Percentiles rank a stretch among this genome's conserved stretches.
Conservation (phyloP, 495 filamentous ascomycete genomes). For the Aspergillus mulundensis region DNA sequence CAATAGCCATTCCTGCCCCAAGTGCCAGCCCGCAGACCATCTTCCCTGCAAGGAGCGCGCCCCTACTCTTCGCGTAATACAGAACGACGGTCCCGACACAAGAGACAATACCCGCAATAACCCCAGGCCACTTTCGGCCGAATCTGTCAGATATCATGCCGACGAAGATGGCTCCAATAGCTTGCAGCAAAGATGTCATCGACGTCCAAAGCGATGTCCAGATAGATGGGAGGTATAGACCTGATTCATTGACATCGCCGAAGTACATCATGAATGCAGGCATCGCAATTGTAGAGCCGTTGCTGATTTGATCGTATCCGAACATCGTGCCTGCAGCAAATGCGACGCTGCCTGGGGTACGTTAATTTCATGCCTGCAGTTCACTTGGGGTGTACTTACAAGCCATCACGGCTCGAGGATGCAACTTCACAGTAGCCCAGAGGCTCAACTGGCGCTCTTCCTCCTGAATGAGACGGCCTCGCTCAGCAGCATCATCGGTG, state of each 20-base stretch:
- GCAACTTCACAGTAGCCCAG: neutral
- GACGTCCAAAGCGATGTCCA: constrained; percentile 10
- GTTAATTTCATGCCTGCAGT: neutral
- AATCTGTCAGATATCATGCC: neutral
- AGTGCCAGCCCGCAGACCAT: constrained; percentile 2
- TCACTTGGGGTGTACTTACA: no score
- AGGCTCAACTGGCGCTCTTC: neutral
- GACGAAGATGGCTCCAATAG: neutral
- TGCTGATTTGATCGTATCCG: constrained; percentile 4
- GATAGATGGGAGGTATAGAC: constrained; percentile 1
- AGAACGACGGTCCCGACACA: neutral
- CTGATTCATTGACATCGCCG: neutral
- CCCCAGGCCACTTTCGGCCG: constrained; percentile 1
- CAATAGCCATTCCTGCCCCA: constrained; percentile 5
- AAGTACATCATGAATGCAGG: constrained; percentile 6
- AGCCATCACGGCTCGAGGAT: neutral
- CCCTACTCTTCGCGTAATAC: neutral
- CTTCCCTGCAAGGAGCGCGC: constrained; percentile 2
- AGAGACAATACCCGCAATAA: neutral
- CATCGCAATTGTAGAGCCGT: constrained; percentile 3
- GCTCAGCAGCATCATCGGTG: constrained; percentile 1
- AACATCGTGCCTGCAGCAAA: constrained; percentile 1
- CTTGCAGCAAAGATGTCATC: constrained; percentile 3
- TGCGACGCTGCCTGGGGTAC: neutral
- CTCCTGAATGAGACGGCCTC: constrained; percentile 2